A percentile compares a stretch with the other conserved stretches of the same genome.
Conservation (phyloP, 2,329 filamentous ascomycete genomes). For the Ascocoryne sarcoides region DNA sequence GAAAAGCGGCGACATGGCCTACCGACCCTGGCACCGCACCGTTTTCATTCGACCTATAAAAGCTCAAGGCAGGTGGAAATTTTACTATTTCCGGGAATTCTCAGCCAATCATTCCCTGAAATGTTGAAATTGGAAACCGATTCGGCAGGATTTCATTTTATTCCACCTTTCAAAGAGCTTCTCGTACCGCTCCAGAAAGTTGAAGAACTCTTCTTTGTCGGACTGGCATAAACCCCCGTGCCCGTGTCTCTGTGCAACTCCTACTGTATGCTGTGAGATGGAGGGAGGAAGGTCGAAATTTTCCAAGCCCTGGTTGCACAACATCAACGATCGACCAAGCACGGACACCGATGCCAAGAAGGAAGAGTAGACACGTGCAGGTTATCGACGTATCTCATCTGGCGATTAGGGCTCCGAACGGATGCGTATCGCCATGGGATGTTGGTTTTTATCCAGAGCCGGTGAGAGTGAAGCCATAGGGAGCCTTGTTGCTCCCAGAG, state of each 20-base stretch:
- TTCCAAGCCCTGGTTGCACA: not conserved
- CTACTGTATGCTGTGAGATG: not conserved
- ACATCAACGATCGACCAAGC: not conserved
- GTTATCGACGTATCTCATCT: too few species aligned
- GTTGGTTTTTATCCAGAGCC: too few species aligned
- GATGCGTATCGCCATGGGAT: too few species aligned
- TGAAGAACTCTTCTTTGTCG: too few species aligned
- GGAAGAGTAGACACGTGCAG: too few species aligned
- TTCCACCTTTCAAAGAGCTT: conserved; percentile 34
- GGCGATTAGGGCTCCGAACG: too few species aligned
- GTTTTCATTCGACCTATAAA: conserved; percentile 15
- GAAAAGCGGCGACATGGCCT: conserved; percentile 12
- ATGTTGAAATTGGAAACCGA: conserved; percentile 22
- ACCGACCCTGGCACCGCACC: conserved; percentile 3
- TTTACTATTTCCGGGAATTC: conserved; percentile 12
- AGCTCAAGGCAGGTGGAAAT: conserved; percentile 6
- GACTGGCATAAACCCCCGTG: too few species aligned
- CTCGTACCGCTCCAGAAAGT: conserved; percentile 33
- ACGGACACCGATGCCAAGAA: not conserved
- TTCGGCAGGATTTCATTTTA: conserved; percentile 18
- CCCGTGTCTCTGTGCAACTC: not conserved
- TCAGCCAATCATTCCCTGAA: conserved; percentile 22
- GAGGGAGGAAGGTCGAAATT: not conserved
- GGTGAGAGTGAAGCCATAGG: too few species aligned
- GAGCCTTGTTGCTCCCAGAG: too few species aligned